Evolutionary conservation across 2,329 filamentous ascomycete species (phyloP), one percentile per base, ranked within the genome.

Genomic region (Aureobasidium uvarum): DNA sequence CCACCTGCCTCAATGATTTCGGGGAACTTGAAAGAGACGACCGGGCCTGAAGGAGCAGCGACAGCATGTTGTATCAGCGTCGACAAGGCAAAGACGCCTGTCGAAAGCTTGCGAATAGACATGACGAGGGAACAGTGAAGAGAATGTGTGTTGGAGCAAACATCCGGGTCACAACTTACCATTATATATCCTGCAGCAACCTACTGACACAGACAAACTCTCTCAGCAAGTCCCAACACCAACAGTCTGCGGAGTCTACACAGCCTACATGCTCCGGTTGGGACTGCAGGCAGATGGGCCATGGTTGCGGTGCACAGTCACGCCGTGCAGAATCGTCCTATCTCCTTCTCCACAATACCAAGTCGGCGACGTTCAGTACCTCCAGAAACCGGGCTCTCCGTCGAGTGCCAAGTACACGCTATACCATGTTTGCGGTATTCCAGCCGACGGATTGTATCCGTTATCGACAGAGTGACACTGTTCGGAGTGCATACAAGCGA

Each of bases 1-100:
- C 72, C 73, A 46, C 72, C 72, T 33, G 71, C 72, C 56, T 75
- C 72, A 3, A 68, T 55, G 5, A 65, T 45, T 1, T 65, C 63
- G 7, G 63, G 63, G 18, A 65, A 59, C n/a, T 25, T 58, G 45
- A 65, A 51, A 5, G 63, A 65, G 23, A 65, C 13, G 16, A 43
- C 18, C 3, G 41, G 63, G 25, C 52, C 18, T 43, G 23, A 25
- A 28, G 63, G 63, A 58, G 45, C 51, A 38, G 63, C 33, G 23
- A 46, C 43, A 25, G 38, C 45, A 50, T 65, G 43, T 41, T 65
- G 51, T 16, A 65, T 51, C 28, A 65, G 33, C 41, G 63, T 51
- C 41, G 52, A 65, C 63, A 65, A 43, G 38, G 52, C 63, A 33
- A 65, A 51, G 13, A 52, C 45, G 41, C 63, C 52, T n/a, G 52